Percentiles rank a stretch among this genome's conserved stretches.
Conservation (phyloP, 2,329 filamentous ascomycete genomes). For the Nemania abortiva region DNA sequence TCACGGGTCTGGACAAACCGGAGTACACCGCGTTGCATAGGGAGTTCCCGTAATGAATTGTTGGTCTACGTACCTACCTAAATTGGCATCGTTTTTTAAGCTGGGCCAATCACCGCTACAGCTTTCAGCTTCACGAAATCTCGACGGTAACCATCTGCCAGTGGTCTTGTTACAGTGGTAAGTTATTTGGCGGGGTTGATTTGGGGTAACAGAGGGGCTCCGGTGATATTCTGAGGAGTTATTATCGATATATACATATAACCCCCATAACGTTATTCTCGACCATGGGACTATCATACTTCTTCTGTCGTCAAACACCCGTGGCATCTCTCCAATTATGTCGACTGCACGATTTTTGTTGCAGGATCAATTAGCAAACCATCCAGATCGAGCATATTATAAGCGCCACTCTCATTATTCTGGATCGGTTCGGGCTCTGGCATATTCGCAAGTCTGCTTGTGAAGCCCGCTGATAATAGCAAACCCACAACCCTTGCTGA, state of each 20-base stretch:
- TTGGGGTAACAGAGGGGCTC: too few species aligned
- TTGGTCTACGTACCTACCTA: conserved; percentile 23
- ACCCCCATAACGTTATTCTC: too few species aligned
- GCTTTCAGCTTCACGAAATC: background rate
- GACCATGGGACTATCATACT: too few species aligned
- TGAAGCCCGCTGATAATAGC: conserved; percentile 54
- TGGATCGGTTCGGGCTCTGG: conserved; percentile 52
- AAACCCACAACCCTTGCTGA: conserved; percentile 52
- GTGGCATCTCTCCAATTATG: background rate
- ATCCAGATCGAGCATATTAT: conserved; percentile 3
- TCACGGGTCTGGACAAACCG: conserved; percentile 28
- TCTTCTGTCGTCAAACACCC: background rate
- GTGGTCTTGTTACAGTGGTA: background rate
- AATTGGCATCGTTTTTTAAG: conserved; percentile 12
- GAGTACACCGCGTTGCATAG: conserved; percentile 42
- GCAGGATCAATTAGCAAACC: conserved; percentile 10
- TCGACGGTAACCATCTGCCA: background rate
- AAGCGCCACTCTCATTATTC: conserved; percentile 52
- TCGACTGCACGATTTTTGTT: conserved; percentile 5
- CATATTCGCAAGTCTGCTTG: conserved; percentile 54
- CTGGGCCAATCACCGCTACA: conserved; percentile 18
- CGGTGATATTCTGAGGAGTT: too few species aligned
- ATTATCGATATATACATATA: too few species aligned
- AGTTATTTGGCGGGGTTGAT: conserved; percentile 9
- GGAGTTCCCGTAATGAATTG: conserved; percentile 36